Evolutionary conservation across 306 rosid genomes (phyloP), one percentile per base, ranked within the genome.

Genomic region (Ormosia emarginata): DNA sequence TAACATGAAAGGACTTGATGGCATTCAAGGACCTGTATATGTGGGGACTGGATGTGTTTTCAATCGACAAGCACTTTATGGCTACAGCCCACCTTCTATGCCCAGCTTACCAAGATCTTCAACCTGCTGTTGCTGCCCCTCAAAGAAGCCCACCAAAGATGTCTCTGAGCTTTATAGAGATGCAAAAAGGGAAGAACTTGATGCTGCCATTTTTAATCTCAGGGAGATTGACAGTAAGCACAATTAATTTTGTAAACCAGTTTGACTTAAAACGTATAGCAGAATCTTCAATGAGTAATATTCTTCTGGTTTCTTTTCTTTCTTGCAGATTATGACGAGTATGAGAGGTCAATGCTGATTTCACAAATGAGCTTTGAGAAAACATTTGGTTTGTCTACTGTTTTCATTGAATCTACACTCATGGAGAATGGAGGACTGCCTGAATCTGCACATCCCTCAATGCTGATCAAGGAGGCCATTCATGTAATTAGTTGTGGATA

Each of bases 1-100:
- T 83, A 95, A 95, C 92, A 95, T 95, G 99, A 95, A 92, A 90
- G 99, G 99, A 62, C 90, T 95, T 44, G 99, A 95, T 88, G 99
- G 99, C 47, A 91, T 93, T 83, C 99, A 95, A 88, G 99, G 99
- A 82, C 99, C 99, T 34, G 89, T 95, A 5, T 95, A 93, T 88
- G 99, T 95, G 67, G 99, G 99, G 9, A 95, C 99, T 50, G 99
- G 99, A 77, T 89, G 94, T 39, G 93, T 90, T 74, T 95, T 95
- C 89, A 90, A 95, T 50, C 78, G 99, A 88, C 99, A 95, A 83
- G 99, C 99, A 18, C 99, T 95, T 86, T 95, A 95, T 74, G 99
- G 99, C 53, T 95, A 95, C 11, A 88, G 99, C 18, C 99, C 99
- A 82, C 87, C 94, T 79, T 88, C 97, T 46, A 86, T 93, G 93